phyloP scores from a whole-genome alignment of 2,329 filamentous ascomycete species.

The Colletotrichum australisinense region DNA sequence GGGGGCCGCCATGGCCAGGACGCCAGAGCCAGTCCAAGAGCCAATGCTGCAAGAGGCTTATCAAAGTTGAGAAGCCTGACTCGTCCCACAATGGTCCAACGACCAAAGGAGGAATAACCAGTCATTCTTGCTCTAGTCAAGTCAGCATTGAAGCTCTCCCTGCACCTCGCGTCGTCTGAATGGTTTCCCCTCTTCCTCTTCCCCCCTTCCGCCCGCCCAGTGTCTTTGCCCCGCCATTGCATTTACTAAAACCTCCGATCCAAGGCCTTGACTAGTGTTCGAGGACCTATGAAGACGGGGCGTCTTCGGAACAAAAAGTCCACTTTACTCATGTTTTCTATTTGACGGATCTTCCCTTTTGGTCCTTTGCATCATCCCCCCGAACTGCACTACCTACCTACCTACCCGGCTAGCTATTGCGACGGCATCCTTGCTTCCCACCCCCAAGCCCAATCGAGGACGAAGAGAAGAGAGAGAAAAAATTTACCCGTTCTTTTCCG shows the following conservation, averaged over 20 bases:
- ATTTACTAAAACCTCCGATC: conserved; percentile 17
- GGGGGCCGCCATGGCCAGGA: conserved; percentile 11
- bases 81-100: conserved; percentile 25
- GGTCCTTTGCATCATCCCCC: conserved; percentile 27
- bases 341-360: conserved; percentile 23
- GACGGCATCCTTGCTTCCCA: conserved; percentile 32
- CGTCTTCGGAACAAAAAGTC: conserved; percentile 33
- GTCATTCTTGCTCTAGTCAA: not conserved
- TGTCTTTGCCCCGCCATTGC: conserved; percentile 25
- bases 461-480: conserved; percentile 5
- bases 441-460: conserved; percentile 12
- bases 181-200: not conserved
- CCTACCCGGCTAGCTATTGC: conserved; percentile 14
- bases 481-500: conserved; percentile 29
- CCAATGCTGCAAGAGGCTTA: conserved; percentile 22
- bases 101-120: not conserved
- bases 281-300: conserved; percentile 20
- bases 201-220: not conserved
- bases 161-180: not conserved
- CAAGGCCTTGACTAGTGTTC: conserved; percentile 28
- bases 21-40: conserved; percentile 24
- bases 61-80: conserved; percentile 35
- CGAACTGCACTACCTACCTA: conserved; percentile 6
- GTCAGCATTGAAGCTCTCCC: conserved; percentile 1
- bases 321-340: conserved; percentile 18